Evolutionary conservation across 1,284 basidiomycete genomes (phyloP).

Genomic region (Coniferiporia sulphurascens): DNA sequence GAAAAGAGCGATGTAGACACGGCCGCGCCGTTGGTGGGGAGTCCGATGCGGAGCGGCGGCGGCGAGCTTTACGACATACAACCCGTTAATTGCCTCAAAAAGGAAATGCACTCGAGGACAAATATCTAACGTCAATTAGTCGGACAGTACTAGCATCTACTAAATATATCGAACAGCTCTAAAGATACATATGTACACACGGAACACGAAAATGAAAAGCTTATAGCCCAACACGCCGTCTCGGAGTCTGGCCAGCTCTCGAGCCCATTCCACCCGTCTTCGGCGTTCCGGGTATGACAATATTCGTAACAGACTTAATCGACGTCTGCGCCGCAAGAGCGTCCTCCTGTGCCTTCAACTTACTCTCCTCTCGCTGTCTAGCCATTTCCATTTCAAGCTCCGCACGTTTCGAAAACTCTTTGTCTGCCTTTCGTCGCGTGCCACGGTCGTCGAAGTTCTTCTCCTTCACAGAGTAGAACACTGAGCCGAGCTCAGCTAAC

Average conservation of each 20-base stretch:
- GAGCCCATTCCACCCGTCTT: conserved; percentile 68
- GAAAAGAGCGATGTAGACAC: background rate
- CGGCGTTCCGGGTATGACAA: conserved; percentile 79
- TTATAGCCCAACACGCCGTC: conserved; percentile 33
- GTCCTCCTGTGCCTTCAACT: conserved; percentile 59
- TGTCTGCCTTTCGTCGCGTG: conserved; percentile 67
- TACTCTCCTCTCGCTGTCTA: conserved; percentile 67
- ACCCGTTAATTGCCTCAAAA: no score
- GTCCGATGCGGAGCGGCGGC: no score
- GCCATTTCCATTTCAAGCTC: conserved; percentile 91
- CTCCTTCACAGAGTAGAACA: conserved; percentile 93
- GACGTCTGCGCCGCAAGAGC: conserved; percentile 56
- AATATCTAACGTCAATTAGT: background rate
- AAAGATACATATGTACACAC: background rate
- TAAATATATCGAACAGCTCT: no score
- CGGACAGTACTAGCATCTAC: no score
- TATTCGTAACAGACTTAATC: conserved; percentile 55
- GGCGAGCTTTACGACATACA: no score
- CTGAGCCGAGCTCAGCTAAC: conserved; percentile 90
- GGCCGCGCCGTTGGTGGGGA: no score
- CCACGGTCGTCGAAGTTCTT: conserved; percentile 90
- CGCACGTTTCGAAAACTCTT: conserved; percentile 85
- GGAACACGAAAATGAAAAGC: background rate
- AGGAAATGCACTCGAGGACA: background rate
- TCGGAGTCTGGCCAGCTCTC: conserved; percentile 43